A percentile compares a stretch with the other conserved stretches of the same genome.
These are phyloP conservation scores for Obelidium mucronatum DNA, from an alignment of 192 early-diverging fungal species.

Conservation along the genomic window DNA sequence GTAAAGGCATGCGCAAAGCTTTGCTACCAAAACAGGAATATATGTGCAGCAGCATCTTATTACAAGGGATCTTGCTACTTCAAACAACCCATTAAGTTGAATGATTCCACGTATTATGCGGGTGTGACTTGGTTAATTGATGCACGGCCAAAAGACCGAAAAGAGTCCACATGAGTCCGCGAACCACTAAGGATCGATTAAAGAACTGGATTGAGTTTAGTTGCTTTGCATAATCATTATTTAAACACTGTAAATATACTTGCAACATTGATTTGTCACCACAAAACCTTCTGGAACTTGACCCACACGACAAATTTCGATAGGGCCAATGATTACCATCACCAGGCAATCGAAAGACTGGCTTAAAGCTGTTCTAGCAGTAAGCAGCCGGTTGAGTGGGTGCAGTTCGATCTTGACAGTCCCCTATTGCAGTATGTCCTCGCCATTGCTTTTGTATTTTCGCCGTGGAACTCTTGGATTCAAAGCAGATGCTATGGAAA, in stretches of 20 bases:
- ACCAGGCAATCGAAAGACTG: conserved; percentile 25
- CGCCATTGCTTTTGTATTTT: conserved; percentile 32
- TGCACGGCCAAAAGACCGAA: too few relatives aligned
- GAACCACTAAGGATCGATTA: too few relatives aligned
- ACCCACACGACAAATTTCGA: neutral
- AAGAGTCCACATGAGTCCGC: too few relatives aligned
- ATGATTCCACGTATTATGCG: neutral
- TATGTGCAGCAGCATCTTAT: conserved; percentile 7
- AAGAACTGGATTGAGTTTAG: too few relatives aligned
- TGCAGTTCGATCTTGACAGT: neutral
- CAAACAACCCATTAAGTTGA: conserved; percentile 1
- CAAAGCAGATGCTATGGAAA: conserved; percentile 20
- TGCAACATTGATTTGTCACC: too few relatives aligned
- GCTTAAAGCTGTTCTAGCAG: conserved; percentile 26
- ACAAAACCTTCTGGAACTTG: neutral
- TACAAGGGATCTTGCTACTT: neutral
- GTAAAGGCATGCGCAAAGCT: neutral
- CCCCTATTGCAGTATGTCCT: conserved; percentile 11
- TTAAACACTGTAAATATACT: too few relatives aligned
- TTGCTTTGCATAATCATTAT: too few relatives aligned
- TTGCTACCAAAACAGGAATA: neutral
- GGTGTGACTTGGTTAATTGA: conserved; percentile 13
- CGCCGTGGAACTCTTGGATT: neutral
- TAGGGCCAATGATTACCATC: neutral
- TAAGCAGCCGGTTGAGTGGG: too few relatives aligned